These are phyloP conservation scores for Lachancea nothofagi DNA, from an alignment of 805 yeast genomes.

Conservation along the genomic window DNA sequence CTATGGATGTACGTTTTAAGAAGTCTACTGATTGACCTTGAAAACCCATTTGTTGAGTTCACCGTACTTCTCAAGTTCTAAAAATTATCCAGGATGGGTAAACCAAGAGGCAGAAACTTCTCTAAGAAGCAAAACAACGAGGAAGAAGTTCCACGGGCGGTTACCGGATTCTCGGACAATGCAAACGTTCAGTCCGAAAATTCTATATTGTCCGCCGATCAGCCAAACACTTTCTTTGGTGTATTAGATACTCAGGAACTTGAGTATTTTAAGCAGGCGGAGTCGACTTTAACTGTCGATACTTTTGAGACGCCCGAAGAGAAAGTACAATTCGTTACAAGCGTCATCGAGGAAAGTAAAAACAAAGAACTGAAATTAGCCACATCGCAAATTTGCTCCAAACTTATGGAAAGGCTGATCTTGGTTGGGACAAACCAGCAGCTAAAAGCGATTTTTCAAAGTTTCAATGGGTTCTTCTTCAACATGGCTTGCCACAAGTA, in stretches of 20 bases:
- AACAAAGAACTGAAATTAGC: conserved; percentile 90
- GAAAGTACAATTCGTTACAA: conserved; percentile 59
- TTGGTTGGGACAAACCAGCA: conserved; percentile 59
- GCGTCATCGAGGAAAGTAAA: conserved; percentile 77
- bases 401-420: conserved; percentile 82
- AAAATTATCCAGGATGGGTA: conserved; percentile 16
- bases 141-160: conserved; percentile 2
- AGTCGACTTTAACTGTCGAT: conserved; percentile 73
- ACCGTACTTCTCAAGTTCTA: background rate
- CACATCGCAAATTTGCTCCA: conserved; percentile 92
- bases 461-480: conserved; percentile 70
- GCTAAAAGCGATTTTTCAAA: conserved; percentile 56
- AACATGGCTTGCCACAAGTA: conserved; percentile 80
- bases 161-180: background rate
- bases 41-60: background rate
- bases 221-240: conserved; percentile 66
- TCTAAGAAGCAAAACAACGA: conserved; percentile 22
- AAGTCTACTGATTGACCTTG: background rate
- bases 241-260: conserved; percentile 76
- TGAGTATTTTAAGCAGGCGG: conserved; percentile 91
- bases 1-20: background rate
- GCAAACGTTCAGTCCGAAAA: background rate
- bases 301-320: conserved; percentile 69
- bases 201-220: conserved; percentile 7
- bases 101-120: conserved; percentile 41